Conservation (phyloP, 345 rosid species). For the Raphanus raphanistrum region DNA sequence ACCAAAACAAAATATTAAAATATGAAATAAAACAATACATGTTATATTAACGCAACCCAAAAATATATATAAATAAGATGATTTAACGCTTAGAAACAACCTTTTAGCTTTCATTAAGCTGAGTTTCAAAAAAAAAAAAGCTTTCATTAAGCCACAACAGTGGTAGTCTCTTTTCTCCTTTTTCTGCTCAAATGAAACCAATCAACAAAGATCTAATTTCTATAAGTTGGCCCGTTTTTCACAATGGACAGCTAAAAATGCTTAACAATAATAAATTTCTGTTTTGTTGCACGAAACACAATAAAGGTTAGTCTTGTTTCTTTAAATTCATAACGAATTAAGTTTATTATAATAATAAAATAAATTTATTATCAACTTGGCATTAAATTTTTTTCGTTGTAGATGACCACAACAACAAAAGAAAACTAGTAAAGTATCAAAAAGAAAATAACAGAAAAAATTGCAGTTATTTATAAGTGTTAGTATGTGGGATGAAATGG, state of each 20-base stretch:
- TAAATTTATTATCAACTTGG: slow-evolving; percentile 22
- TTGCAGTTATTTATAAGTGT: slow-evolving; percentile 10
- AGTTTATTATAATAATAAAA: background rate
- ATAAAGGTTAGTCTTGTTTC: background rate
- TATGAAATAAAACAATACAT: background rate
- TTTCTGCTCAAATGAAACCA: slow-evolving; percentile 18
- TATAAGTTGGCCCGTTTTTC: background rate
- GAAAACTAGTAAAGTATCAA: background rate
- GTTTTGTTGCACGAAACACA: slow-evolving; percentile 3
- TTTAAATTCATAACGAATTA: background rate
- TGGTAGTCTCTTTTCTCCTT: background rate
- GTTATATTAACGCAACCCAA: background rate
- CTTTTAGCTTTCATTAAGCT: slow-evolving; percentile 18
- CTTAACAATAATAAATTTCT: background rate
- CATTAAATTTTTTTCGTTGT: slow-evolving; percentile 14
- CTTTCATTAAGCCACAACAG: slow-evolving; percentile 14
- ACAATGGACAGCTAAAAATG: background rate
- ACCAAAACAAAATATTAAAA: background rate
- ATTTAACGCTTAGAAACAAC: background rate
- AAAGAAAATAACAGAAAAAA: background rate
- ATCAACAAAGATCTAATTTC: slow-evolving; percentile 23
- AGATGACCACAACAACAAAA: slow-evolving; percentile 8
- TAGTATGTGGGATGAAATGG: slow-evolving; percentile 21
- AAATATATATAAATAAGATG: background rate
- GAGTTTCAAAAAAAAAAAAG: too few species aligned